Evolutionary conservation across 371 early-diverging fungal genomes (phyloP).

Genomic region (Coemansia sp.): DNA sequence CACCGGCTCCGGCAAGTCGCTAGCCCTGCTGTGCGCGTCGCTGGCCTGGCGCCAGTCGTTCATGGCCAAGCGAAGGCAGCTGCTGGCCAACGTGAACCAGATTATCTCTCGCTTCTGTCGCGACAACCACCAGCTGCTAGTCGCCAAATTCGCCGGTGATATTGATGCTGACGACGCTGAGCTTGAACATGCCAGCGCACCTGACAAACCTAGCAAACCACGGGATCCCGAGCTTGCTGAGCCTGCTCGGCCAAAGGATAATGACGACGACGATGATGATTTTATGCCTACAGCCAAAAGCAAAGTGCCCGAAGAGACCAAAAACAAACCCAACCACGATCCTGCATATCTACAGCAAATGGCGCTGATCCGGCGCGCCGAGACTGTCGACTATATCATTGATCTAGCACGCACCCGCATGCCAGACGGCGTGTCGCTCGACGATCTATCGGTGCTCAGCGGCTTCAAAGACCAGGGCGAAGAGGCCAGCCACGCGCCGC

Average conservation of each 20-base stretch:
- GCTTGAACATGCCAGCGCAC: background rate
- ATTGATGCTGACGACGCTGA: background rate
- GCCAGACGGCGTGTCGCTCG: slow-evolving; percentile 17
- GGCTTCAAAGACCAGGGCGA: background rate
- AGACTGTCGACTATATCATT: slow-evolving; percentile 20
- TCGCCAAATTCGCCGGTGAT: background rate
- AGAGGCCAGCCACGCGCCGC: slow-evolving; percentile 6
- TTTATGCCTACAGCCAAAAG: background rate
- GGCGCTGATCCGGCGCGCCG: background rate
- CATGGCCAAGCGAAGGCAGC: slow-evolving; percentile 5
- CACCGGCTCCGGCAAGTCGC: slow-evolving; percentile 68
- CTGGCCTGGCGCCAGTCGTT: slow-evolving; percentile 53
- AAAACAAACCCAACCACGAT: background rate
- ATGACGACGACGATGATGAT: too few relatives aligned
- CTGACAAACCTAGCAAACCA: background rate
- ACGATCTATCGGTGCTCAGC: slow-evolving; percentile 20
- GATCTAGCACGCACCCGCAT: background rate
- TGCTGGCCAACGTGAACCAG: slow-evolving; percentile 2
- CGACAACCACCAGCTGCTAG: slow-evolving; percentile 11
- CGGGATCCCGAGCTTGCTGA: too few relatives aligned
- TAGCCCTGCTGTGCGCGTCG: slow-evolving; percentile 60
- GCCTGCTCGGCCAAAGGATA: too few relatives aligned
- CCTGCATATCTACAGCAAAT: background rate
- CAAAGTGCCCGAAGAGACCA: background rate
- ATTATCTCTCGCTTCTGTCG: slow-evolving; percentile 12